phyloP scores from a whole-genome alignment of 2,329 filamentous ascomycete genomes.

The Cryphonectria parasitica region DNA sequence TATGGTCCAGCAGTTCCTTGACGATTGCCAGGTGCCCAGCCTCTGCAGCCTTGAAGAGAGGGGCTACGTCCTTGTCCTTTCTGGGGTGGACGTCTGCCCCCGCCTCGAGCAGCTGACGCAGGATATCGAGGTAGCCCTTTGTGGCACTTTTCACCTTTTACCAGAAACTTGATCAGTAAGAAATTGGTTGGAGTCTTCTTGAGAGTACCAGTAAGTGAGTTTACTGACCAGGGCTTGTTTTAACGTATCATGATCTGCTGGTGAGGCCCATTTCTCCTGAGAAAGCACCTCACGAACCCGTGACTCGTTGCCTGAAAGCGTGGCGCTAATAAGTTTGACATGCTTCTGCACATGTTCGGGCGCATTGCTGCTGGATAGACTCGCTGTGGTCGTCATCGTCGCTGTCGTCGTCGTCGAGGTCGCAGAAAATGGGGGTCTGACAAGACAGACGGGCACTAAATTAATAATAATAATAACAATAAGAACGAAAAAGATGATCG shows the following conservation, averaged over 20 bases:
- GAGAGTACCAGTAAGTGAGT: neutral
- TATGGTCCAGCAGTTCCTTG: conserved; percentile 38
- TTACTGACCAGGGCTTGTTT: conserved; percentile 41
- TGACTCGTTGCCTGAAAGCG: conserved; percentile 43
- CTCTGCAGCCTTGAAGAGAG: conserved; percentile 45
- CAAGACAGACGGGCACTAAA: neutral
- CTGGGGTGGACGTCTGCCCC: conserved; percentile 43
- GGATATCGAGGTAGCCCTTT: conserved; percentile 42
- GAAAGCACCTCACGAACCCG: conserved; percentile 42
- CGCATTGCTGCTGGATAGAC: conserved; percentile 42
- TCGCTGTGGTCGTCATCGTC: conserved; percentile 30
- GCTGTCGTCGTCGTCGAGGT: neutral
- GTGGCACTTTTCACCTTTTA: conserved; percentile 37
- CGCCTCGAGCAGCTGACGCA: conserved; percentile 43
- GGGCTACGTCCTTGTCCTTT: conserved; percentile 41
- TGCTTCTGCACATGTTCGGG: conserved; percentile 41
- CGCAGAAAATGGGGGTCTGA: neutral
- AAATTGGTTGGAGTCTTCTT: neutral
- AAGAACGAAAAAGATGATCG: neutral
- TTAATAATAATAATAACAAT: neutral
- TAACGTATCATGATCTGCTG: conserved; percentile 41
- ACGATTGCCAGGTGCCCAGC: conserved; percentile 42
- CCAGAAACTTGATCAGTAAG: neutral
- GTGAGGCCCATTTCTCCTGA: conserved; percentile 42
- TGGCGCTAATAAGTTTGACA: conserved; percentile 42